phyloP scores from a whole-genome alignment of 2,329 filamentous ascomycete species.

The Aspergillus sp. region DNA sequence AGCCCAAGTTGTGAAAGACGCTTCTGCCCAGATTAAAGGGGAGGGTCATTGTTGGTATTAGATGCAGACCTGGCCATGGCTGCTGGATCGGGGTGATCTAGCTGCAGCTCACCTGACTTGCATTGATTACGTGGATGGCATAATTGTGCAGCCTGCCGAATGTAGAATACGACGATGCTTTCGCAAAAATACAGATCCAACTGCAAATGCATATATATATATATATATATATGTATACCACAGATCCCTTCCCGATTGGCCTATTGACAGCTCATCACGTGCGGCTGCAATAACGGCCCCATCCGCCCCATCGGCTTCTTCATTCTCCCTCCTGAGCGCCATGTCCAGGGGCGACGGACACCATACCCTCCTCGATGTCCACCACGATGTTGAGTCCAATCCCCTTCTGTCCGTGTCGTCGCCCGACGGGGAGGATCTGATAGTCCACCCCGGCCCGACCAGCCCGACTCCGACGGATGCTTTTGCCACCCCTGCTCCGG shows the following conservation, averaged over 20 bases:
- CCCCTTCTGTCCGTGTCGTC: constrained; percentile 21
- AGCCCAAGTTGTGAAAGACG: constrained; percentile 5
- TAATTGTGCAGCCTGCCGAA: too few relatives aligned
- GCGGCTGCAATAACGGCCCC: constrained; percentile 6
- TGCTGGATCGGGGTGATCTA: too few relatives aligned
- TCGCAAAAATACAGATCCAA: too few relatives aligned
- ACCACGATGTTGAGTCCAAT: constrained; percentile 22
- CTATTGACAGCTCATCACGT: constrained; percentile 18
- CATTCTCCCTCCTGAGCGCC: constrained; percentile 23
- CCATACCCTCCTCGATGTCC: constrained; percentile 23
- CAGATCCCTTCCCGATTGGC: background rate
- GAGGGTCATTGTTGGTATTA: constrained; percentile 11
- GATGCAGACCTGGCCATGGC: too few relatives aligned
- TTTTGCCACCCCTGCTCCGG: constrained; percentile 11
- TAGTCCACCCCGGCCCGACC: constrained; percentile 15
- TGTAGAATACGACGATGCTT: too few relatives aligned
- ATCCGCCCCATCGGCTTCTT: constrained; percentile 5
- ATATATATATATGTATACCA: background rate
- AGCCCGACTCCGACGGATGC: constrained; percentile 13
- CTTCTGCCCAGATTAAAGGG: constrained; percentile 14
- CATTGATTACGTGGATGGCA: too few relatives aligned
- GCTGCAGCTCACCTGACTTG: too few relatives aligned
- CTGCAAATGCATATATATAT: too few relatives aligned
- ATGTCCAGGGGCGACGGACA: constrained; percentile 34
- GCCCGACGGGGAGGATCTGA: constrained; percentile 19